These are phyloP conservation scores for Exophiala mesophila DNA, from an alignment of 2,329 filamentous ascomycete species.

Conservation along the genomic window DNA sequence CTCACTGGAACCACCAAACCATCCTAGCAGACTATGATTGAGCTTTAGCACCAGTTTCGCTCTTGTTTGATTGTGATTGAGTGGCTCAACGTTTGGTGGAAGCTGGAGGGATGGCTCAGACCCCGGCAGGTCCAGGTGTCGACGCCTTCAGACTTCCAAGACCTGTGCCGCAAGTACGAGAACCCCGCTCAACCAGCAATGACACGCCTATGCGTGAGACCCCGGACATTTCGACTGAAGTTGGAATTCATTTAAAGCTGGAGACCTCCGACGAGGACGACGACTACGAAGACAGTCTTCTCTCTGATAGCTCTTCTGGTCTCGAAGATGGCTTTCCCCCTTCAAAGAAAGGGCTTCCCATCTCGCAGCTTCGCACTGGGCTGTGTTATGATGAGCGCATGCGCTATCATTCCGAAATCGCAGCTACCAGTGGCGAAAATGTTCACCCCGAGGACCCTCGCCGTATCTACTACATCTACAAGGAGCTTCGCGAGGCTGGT, in stretches of 20 bases:
- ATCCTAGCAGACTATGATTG: too few species aligned
- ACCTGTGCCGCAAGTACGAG: conserved; percentile 9
- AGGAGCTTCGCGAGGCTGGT: conserved; percentile 75
- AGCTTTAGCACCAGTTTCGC: too few species aligned
- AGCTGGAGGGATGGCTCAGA: conserved; percentile 3
- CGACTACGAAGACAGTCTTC: conserved; percentile 18
- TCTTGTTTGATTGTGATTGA: too few species aligned
- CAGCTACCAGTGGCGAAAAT: conserved; percentile 57
- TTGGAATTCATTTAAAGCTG: conserved; percentile 15
- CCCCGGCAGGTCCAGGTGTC: not conserved
- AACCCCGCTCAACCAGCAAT: conserved; percentile 5
- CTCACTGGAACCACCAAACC: too few species aligned
- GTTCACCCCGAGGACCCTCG: conserved; percentile 93
- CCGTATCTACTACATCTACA: conserved; percentile 88
- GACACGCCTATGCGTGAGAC: conserved; percentile 22
- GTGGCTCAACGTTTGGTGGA: too few species aligned
- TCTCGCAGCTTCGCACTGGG: conserved; percentile 60
- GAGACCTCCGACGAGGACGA: conserved; percentile 21
- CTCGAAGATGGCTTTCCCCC: conserved; percentile 30
- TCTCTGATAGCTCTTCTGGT: conserved; percentile 22
- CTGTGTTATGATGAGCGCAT: conserved; percentile 91
- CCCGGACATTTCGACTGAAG: conserved; percentile 15
- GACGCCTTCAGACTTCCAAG: conserved; percentile 6
- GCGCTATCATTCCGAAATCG: conserved; percentile 88
- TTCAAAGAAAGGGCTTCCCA: conserved; percentile 39